A percentile compares a stretch with the other conserved stretches of the same genome.
Conservation (phyloP, 2,329 filamentous ascomycete species). For the Sporothrix globosa region DNA sequence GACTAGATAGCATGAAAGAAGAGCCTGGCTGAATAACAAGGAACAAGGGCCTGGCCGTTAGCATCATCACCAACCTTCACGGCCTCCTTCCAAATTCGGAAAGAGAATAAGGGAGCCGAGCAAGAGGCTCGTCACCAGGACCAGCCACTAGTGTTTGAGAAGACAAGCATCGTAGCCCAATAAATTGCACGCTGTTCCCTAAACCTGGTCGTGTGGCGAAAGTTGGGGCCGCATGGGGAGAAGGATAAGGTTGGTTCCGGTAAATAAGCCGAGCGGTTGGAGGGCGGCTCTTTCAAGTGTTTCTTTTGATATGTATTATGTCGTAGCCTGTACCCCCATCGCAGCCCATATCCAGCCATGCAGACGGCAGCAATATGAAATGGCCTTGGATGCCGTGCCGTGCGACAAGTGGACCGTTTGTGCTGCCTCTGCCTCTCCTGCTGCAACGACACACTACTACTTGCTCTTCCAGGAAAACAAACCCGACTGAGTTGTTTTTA, state of each 20-base stretch:
- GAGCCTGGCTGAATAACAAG: background rate
- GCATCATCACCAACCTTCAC: too few species aligned
- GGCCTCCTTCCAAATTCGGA: slow-evolving; percentile 8
- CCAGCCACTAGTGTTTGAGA: background rate
- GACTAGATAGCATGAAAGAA: background rate
- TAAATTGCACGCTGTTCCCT: background rate
- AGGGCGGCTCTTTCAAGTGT: background rate
- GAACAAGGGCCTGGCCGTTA: background rate
- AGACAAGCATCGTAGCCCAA: background rate
- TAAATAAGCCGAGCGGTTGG: slow-evolving; percentile 1
- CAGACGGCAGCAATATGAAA: background rate
- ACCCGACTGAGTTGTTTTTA: background rate
- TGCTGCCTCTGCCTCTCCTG: background rate
- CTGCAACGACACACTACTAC: background rate
- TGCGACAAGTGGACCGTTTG: background rate
- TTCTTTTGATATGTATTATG: too few species aligned
- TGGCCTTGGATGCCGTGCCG: background rate
- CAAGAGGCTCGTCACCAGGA: background rate
- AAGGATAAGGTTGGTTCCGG: slow-evolving; percentile 11
- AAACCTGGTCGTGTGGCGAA: background rate
- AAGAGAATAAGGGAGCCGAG: background rate
- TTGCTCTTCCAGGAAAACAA: slow-evolving; percentile 9
- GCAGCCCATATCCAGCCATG: background rate
- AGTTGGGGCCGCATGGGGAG: background rate
- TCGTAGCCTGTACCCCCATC: background rate